Evolutionary conservation across 2,329 filamentous ascomycete species (phyloP).

Genomic region (Daldinia sp.): DNA sequence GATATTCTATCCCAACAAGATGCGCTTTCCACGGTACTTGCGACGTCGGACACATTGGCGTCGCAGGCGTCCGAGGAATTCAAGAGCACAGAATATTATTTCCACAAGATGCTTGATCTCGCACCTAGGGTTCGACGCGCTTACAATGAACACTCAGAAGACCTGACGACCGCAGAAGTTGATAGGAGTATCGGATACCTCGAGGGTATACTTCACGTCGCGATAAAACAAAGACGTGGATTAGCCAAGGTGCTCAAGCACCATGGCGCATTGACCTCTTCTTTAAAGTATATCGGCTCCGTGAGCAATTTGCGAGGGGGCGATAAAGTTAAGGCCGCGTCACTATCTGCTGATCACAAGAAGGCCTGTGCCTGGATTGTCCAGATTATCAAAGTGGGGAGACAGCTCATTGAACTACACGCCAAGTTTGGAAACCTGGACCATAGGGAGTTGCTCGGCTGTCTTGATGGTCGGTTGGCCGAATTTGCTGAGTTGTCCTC

Average conservation of each 20-base stretch:
- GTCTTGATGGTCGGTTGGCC: slow-evolving; percentile 60
- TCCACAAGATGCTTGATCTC: slow-evolving; percentile 81
- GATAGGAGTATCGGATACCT: slow-evolving; percentile 81
- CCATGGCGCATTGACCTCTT: slow-evolving; percentile 50
- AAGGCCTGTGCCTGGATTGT: slow-evolving; percentile 67
- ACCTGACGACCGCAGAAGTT: slow-evolving; percentile 83
- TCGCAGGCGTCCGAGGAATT: slow-evolving; percentile 42
- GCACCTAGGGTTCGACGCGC: slow-evolving; percentile 73
- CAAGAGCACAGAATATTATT: slow-evolving; percentile 71
- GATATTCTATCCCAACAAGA: slow-evolving; percentile 77
- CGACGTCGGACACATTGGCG: slow-evolving; percentile 58
- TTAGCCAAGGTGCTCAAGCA: slow-evolving; percentile 53
- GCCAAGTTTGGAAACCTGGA: slow-evolving; percentile 66
- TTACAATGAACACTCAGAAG: slow-evolving; percentile 79
- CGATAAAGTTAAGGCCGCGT: slow-evolving; percentile 33
- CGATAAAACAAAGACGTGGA: slow-evolving; percentile 65
- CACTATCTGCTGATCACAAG: slow-evolving; percentile 38
- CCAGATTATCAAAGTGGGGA: slow-evolving; percentile 70
- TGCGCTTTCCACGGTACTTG: slow-evolving; percentile 74
- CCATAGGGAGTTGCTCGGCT: slow-evolving; percentile 54
- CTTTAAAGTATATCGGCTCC: slow-evolving; percentile 49
- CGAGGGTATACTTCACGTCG: slow-evolving; percentile 81
- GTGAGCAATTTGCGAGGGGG: slow-evolving; percentile 44
- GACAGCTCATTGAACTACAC: slow-evolving; percentile 71
- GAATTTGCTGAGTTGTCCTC: slow-evolving; percentile 55